Percentiles rank a stretch among this genome's conserved stretches.
phyloP scores from a whole-genome alignment of 1,139 yeast species.

The Pichia sp. region DNA sequence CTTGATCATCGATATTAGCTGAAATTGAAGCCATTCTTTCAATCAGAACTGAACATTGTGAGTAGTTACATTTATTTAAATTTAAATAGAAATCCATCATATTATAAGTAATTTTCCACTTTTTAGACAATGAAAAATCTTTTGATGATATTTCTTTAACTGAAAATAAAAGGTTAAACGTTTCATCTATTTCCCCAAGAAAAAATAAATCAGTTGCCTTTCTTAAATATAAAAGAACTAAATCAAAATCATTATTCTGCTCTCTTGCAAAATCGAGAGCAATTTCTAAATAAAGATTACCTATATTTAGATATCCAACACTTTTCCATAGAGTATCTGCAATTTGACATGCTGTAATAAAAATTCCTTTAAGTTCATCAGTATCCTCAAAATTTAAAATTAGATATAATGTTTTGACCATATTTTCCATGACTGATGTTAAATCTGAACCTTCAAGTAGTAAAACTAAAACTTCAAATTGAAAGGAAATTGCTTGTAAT shows the following conservation, averaged over 20 bases:
- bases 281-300: conserved; percentile 41
- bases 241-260: conserved; percentile 16
- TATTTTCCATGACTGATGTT: conserved; percentile 42
- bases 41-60: conserved; percentile 27
- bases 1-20: conserved; percentile 23
- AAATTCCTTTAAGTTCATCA: conserved; percentile 31
- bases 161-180: conserved; percentile 26
- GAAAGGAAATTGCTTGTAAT: conserved; percentile 53
- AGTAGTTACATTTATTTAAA: conserved; percentile 35
- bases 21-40: conserved; percentile 23
- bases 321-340: conserved; percentile 46
- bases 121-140: conserved; percentile 34
- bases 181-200: conserved; percentile 37
- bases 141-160: conserved; percentile 15
- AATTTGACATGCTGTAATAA: conserved; percentile 43
- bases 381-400: conserved; percentile 35
- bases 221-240: conserved; percentile 31
- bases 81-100: conserved; percentile 35
- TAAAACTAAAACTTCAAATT: conserved; percentile 50
- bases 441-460: conserved; percentile 47
- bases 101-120: conserved; percentile 35
- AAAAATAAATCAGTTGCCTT: conserved; percentile 33
- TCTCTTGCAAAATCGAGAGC: conserved; percentile 34
- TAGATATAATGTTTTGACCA: conserved; percentile 48
- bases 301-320: conserved; percentile 41